Conservation (phyloP, 495 filamentous ascomycete genomes). For the Baudoinia panamericana region DNA sequence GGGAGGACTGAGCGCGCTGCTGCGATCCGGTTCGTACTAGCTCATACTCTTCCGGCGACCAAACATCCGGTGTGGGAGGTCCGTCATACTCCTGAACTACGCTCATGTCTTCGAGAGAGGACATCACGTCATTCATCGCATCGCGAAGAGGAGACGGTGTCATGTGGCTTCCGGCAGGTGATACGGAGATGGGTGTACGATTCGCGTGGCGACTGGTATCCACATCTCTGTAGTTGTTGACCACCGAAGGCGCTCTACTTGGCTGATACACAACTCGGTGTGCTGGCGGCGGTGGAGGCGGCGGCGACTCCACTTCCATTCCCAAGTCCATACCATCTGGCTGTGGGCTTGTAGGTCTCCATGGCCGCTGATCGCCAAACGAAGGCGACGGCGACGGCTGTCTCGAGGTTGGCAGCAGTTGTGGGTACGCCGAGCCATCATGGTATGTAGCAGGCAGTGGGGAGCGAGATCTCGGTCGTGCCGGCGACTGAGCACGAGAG, state of each 20-base stretch:
- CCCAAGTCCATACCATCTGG: slow-evolving; percentile 20
- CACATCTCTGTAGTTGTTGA: slow-evolving; percentile 19
- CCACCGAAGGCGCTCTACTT: slow-evolving; percentile 24
- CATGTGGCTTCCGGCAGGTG: slow-evolving; percentile 46
- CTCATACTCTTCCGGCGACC: slow-evolving; percentile 86
- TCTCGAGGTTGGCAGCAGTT: slow-evolving; percentile 17
- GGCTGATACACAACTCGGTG: slow-evolving; percentile 30
- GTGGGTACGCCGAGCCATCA: slow-evolving; percentile 18
- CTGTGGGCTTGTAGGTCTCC: slow-evolving; percentile 25
- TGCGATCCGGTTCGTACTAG: slow-evolving; percentile 30
- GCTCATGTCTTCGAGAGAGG: slow-evolving; percentile 81
- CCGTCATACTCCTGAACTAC: slow-evolving; percentile 35
- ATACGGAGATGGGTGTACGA: slow-evolving; percentile 48
- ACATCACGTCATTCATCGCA: slow-evolving; percentile 98
- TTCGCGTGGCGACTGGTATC: slow-evolving; percentile 22
- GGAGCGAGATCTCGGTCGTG: slow-evolving; percentile 21
- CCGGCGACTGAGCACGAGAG: slow-evolving; percentile 26
- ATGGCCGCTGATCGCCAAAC: slow-evolving; percentile 20
- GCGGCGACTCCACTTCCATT: slow-evolving; percentile 28
- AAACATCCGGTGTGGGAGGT: slow-evolving; percentile 47
- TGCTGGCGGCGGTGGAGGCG: slow-evolving; percentile 33
- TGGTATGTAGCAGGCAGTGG: slow-evolving; percentile 18
- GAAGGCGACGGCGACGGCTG: slow-evolving; percentile 21
- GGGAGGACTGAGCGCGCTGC: slow-evolving; percentile 16
- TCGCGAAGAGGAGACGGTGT: slow-evolving; percentile 85